Base-by-base conservation (phyloP, 345 rosid genomes). In the Gynandropsis gynandra region DNA sequence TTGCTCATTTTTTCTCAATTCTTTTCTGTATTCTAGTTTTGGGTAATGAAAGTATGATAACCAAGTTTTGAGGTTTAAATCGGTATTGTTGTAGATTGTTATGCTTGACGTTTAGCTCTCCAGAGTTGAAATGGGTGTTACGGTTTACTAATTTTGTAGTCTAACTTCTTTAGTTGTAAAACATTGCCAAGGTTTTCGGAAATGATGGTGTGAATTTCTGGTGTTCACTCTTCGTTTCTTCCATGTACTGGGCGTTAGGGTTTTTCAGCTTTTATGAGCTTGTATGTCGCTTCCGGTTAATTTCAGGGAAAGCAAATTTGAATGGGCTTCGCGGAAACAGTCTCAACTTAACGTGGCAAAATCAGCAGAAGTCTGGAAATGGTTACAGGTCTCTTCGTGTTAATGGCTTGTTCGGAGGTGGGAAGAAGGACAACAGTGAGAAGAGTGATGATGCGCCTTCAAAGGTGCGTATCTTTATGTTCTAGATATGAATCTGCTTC, bases 381-480 rank as follows among this genome's bases (percentile, higher is more conserved):
- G 21, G 53, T 32, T 51, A 42, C 33, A 62, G 64, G 72, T 42
- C 81, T 61, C 63, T 83, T 42, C 69, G 73, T 36, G 81, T 85
- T 12, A 56, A 71, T 72, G 83, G 80, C 35, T 60, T 85, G 7
- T 89, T 89, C 58, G 97, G 97, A 58, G 97, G 95, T 41, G 82
- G 84, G 34, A 89, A 83, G 67, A 87, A 89, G 9, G 75, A 74
- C 43, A 70, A 72, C 29, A 49, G 9, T 36, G 89, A 81, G 35
- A 74, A 74, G 58, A 52, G 76, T 31, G 87, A 77, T 35, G 97
- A 80, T 50, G 74, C 75, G 4, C 81, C 83, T 61, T 73, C 89
- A 12, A 85, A 89, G 95, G 97, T 89, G 51, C 11, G 14, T 15
- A 39, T 20, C 54, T 27, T 55, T 51, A 37, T 39, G 31, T 16